Percentiles rank a stretch among this genome's conserved stretches.
phyloP scores from a whole-genome alignment of 192 early-diverging fungal species.

The Funneliformis mosseae region DNA sequence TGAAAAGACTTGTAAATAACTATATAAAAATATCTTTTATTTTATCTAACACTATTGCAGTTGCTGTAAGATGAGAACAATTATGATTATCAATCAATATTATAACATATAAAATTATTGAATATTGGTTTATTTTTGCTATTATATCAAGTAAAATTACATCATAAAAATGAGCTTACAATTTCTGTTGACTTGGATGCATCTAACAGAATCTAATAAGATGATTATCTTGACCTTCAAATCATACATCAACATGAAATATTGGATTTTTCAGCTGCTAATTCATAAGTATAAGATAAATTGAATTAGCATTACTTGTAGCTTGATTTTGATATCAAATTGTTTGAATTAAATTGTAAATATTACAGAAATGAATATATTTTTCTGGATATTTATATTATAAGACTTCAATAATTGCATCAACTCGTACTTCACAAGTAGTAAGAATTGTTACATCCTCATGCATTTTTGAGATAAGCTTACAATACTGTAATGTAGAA shows the following conservation, averaged over 20 bases:
- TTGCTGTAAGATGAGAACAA: not conserved
- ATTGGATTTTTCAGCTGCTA: not conserved
- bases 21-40: too few relatives aligned
- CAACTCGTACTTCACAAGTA: not conserved
- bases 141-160: constrained; percentile 3
- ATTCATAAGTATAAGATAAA: constrained; percentile 7
- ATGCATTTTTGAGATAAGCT: not conserved
- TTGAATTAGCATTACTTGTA: constrained; percentile 5
- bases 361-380: too few relatives aligned
- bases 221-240: too few relatives aligned
- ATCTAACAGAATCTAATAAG: not conserved
- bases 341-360: too few relatives aligned
- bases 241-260: not conserved
- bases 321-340: too few relatives aligned
- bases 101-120: not conserved
- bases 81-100: not conserved
- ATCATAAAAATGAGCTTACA: constrained; percentile 3
- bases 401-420: not conserved
- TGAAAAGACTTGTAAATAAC: not conserved
- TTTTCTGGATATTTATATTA: too few relatives aligned
- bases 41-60: too few relatives aligned
- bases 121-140: too few relatives aligned
- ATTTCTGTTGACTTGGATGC: not conserved
- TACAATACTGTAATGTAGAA: not conserved
- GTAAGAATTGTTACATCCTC: not conserved